These are phyloP conservation scores for Pseudisothecium myosuroides DNA, from an alignment of 225 moss, liverwort and hornwort species.

Conservation along the genomic window DNA sequence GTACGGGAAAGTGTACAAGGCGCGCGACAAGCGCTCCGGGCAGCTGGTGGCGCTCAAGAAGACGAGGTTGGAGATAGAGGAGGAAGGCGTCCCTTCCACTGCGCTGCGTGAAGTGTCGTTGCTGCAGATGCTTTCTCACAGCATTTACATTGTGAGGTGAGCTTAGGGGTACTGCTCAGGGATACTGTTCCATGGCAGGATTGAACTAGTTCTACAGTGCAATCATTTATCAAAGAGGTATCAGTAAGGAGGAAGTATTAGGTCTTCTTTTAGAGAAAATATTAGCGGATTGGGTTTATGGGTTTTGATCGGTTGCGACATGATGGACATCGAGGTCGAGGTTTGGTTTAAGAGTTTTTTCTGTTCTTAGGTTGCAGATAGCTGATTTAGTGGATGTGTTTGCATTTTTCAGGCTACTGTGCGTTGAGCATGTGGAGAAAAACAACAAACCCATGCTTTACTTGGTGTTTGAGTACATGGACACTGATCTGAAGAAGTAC, in stretches of 20 bases:
- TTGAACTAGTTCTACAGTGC: no score
- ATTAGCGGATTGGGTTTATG: background rate
- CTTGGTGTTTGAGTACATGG: slow-evolving; percentile 50
- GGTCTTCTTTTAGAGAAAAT: background rate
- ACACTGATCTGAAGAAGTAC: slow-evolving; percentile 45
- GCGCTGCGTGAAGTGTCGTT: slow-evolving; percentile 41
- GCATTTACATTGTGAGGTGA: slow-evolving; percentile 23
- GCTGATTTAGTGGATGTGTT: background rate
- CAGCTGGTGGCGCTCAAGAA: slow-evolving; percentile 40
- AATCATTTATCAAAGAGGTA: no score
- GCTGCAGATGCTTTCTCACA: slow-evolving; percentile 30
- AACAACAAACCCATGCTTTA: slow-evolving; percentile 34
- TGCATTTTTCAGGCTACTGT: slow-evolving; percentile 2
- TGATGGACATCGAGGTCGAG: background rate
- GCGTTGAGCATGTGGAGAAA: slow-evolving; percentile 40
- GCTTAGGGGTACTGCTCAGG: background rate
- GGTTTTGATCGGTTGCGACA: background rate
- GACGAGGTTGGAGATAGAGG: slow-evolving; percentile 38
- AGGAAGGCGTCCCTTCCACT: slow-evolving; percentile 36
- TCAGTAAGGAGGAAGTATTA: background rate
- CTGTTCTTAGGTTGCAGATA: background rate
- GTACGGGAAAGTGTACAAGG: slow-evolving; percentile 48
- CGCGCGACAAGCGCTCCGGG: slow-evolving; percentile 37
- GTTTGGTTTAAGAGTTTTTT: background rate
- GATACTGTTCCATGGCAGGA: background rate